Evolutionary conservation across 2,329 filamentous ascomycete genomes (phyloP), one percentile per base, ranked within the genome.

Genomic region (Magnaporthales sp.): DNA sequence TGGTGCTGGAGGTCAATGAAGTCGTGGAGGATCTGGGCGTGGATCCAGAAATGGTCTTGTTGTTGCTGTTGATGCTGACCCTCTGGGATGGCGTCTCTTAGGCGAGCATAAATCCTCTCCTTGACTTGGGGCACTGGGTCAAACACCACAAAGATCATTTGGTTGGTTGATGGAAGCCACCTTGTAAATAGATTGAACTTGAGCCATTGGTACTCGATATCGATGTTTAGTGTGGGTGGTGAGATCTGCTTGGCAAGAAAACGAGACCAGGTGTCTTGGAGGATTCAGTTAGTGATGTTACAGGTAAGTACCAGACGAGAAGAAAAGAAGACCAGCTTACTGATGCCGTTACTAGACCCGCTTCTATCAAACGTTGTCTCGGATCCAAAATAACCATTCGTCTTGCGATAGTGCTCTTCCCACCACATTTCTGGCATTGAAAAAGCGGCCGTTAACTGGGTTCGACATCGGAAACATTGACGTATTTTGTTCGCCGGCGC

Each of bases 371-470:
- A 63, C 29, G 69, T 66, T 6, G 68, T 58, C 4, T 75, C 73
- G 62, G 72, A 74, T 0, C 78, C 78, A 68, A 80, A 78, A 32
- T 78, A 77, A 0, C 77, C 78, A n/a, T 79, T 80, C 2, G 77
- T 74, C 46, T 74, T 74, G 15, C 69, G 69, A 58, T 71, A 74
- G 46, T 75, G 73, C 5, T 72, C 68, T 0, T 75, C 72, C 78
- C 78, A 80, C 76, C 76, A 80, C 0, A 73, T 46, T 13, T 73
- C 67, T 1, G 76, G 76, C 13, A 79, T 75, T 2, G 27, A 29
- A 58, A 76, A 75, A 0, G 27, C 66, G 1, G 71, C 15, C 1
- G 68, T 70, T 62, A 78, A 72, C 3, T 67, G 51, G 9, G 1
- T 24, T 7, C 32, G 13, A 31, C 62, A 64, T 13, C 9, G 24